These are phyloP conservation scores for Trametes coccinea DNA, from an alignment of 768 basidiomycete genomes.

Conservation along the genomic window DNA sequence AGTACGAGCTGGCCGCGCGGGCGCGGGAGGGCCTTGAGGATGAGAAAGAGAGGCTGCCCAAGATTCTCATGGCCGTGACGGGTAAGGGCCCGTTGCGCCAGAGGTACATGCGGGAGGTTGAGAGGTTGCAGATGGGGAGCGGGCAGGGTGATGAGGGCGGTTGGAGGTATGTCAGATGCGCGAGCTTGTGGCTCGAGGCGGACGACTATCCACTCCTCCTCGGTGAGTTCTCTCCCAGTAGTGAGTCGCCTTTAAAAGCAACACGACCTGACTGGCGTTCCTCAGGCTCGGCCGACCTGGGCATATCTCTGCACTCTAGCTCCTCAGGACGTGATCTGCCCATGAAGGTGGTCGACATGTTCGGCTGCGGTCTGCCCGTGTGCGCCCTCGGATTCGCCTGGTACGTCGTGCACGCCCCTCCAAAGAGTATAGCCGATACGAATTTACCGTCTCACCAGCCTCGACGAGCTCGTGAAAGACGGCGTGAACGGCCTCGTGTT, in stretches of 20 bases:
- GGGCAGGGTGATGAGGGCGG: constrained; percentile 25
- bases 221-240: constrained; percentile 43
- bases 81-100: constrained; percentile 83
- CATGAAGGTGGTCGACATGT: constrained; percentile 99
- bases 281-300: constrained; percentile 86
- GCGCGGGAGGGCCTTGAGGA: constrained; percentile 25
- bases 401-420: constrained; percentile 44
- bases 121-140: constrained; percentile 48
- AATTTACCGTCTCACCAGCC: constrained; percentile 41
- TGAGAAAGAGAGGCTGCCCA: constrained; percentile 50
- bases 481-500: constrained; percentile 86
- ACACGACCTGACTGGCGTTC: not conserved
- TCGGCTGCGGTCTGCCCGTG: constrained; percentile 93
- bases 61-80: constrained; percentile 81
- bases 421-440: not conserved
- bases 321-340: constrained; percentile 91
- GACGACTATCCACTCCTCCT: constrained; percentile 88
- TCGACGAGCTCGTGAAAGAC: constrained; percentile 84
- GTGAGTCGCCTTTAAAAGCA: no score
- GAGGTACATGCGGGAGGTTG: constrained; percentile 71
- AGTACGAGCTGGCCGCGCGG: constrained; percentile 65
- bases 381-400: constrained; percentile 86
- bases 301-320: constrained; percentile 87
- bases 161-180: constrained; percentile 80
- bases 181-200: constrained; percentile 85